Evolutionary conservation across 306 rosid genomes (phyloP).

Genomic region (Hippophae rhamnoides): DNA sequence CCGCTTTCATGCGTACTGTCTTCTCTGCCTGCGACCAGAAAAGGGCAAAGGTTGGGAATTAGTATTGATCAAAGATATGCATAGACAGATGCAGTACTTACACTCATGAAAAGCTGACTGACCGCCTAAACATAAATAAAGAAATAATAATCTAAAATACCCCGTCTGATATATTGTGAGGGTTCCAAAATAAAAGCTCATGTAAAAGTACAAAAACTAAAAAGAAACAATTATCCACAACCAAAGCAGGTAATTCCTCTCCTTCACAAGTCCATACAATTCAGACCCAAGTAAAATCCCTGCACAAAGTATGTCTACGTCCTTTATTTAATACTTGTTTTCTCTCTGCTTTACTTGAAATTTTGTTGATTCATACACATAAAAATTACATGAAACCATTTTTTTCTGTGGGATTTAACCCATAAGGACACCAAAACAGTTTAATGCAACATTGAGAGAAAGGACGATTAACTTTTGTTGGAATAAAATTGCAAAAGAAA

Average conservation of each 20-base stretch:
- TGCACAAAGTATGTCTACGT: no score
- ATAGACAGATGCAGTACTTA: not conserved
- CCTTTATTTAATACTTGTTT: no score
- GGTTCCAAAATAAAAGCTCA: not conserved
- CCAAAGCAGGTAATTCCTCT: slow-evolving; percentile 10
- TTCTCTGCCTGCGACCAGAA: slow-evolving; percentile 48
- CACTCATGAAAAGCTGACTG: not conserved
- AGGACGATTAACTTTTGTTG: not conserved
- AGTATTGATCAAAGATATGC: not conserved
- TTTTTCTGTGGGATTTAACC: no score
- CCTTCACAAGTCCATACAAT: not conserved
- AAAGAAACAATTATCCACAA: slow-evolving; percentile 13
- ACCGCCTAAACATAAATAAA: not conserved
- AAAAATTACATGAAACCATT: no score
- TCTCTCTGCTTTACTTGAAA: no score
- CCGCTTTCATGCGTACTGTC: slow-evolving; percentile 59
- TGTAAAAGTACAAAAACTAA: slow-evolving; percentile 8
- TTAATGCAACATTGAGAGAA: no score
- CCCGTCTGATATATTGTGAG: slow-evolving; percentile 2
- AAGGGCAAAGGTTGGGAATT: slow-evolving; percentile 8
- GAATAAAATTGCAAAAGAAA: no score
- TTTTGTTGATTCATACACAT: no score
- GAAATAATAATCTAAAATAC: slow-evolving; percentile 7
- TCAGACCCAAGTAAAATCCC: no score
- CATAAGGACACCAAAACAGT: no score